Evolutionary conservation across 345 rosid genomes (phyloP).

Genomic region (Hibiscus syriacus): DNA sequence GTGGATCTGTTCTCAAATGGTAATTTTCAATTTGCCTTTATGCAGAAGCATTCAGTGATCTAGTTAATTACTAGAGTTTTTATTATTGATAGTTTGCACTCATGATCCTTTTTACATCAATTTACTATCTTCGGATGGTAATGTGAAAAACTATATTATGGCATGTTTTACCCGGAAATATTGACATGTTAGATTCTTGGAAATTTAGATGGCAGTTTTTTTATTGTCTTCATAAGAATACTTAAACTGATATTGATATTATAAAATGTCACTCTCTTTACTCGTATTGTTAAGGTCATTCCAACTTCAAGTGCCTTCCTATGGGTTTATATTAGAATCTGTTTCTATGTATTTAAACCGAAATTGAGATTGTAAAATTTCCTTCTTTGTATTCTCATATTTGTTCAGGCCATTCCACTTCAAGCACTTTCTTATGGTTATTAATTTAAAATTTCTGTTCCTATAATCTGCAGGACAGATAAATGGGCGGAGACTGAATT

Average conservation of each 20-base stretch:
- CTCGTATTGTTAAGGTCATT: too few species aligned
- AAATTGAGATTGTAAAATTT: not conserved
- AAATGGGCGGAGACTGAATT: constrained; percentile 99
- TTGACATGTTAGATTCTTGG: not conserved
- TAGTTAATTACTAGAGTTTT: not conserved
- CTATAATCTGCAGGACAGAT: constrained; percentile 68
- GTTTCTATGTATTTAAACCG: too few species aligned
- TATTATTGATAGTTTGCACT: not conserved
- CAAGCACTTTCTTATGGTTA: not conserved
- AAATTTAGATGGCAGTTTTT: not conserved
- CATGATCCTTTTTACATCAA: not conserved
- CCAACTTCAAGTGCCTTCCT: too few species aligned
- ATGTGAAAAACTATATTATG: not conserved
- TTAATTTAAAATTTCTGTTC: not conserved
- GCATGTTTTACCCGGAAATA: not conserved
- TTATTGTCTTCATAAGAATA: not conserved
- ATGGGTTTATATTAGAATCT: too few species aligned
- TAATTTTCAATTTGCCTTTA: constrained; percentile 16
- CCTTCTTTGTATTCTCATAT: not conserved
- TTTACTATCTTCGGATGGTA: not conserved
- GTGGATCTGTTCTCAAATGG: constrained; percentile 99
- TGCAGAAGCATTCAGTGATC: not conserved
- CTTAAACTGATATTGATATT: not conserved
- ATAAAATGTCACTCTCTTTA: too few species aligned
- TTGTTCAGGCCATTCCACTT: not conserved